Conservation (phyloP, 352 stramenopile species). For the Pythium biforme region DNA sequence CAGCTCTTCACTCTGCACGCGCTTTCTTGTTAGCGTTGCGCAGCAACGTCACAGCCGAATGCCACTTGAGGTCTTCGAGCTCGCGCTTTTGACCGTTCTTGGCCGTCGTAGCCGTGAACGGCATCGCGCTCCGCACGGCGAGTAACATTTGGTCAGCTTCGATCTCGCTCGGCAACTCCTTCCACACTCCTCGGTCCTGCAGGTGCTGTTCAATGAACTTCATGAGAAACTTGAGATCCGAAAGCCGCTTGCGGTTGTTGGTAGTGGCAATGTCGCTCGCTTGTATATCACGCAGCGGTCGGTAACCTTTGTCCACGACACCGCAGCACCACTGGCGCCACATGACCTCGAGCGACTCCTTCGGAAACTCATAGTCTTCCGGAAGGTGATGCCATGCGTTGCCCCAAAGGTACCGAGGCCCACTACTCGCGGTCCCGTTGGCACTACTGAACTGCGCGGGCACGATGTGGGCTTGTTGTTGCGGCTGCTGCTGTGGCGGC, state of each 20-base stretch:
- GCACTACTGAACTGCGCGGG: not conserved
- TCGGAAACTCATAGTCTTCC: conserved; percentile 29
- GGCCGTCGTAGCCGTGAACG: not conserved
- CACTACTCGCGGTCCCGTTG: not conserved
- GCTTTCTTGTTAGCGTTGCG: conserved; percentile 27
- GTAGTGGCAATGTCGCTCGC: conserved; percentile 18
- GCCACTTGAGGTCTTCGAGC: conserved; percentile 27
- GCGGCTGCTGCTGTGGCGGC: not conserved
- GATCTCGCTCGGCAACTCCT: conserved; percentile 14
- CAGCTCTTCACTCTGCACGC: not conserved
- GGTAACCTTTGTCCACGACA: conserved; percentile 2
- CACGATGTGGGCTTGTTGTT: not conserved
- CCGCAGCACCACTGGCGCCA: conserved; percentile 33
- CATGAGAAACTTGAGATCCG: conserved; percentile 32
- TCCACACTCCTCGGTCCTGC: conserved; percentile 24
- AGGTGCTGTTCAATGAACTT: conserved; percentile 24
- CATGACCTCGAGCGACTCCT: conserved; percentile 25
- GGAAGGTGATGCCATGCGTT: conserved; percentile 31
- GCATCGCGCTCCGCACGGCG: conserved; percentile 12
- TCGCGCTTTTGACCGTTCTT: conserved; percentile 24
- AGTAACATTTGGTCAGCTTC: conserved; percentile 31
- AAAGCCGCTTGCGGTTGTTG: conserved; percentile 30
- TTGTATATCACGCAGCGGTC: conserved; percentile 19
- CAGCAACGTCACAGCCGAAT: conserved; percentile 25
- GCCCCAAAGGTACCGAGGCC: conserved; percentile 26